phyloP scores from a whole-genome alignment of 2,329 filamentous ascomycete species.

The Neonectria faginata region DNA sequence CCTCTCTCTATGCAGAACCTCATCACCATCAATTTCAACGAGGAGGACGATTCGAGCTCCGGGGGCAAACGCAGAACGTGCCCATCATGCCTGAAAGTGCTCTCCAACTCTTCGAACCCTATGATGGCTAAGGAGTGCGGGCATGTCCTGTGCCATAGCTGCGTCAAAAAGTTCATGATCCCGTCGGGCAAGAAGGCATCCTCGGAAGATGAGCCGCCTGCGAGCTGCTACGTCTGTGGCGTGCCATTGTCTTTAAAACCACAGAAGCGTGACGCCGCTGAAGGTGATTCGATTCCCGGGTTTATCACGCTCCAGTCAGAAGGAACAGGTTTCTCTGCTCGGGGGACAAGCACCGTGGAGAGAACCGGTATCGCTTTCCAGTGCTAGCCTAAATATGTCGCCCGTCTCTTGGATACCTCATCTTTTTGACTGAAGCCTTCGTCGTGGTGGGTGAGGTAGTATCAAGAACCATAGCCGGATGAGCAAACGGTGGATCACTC shows the following conservation, averaged over 20 bases:
- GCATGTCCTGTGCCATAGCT: constrained; percentile 89
- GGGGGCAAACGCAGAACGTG: constrained; percentile 68
- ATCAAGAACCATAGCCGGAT: constrained; percentile 76
- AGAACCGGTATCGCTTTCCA: constrained; percentile 85
- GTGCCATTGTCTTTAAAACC: constrained; percentile 72
- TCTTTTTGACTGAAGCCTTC: constrained; percentile 37
- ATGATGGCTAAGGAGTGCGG: constrained; percentile 89
- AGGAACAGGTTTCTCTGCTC: constrained; percentile 91
- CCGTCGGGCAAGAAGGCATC: constrained; percentile 58
- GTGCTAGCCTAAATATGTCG: constrained; percentile 65
- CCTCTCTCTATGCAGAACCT: constrained; percentile 82
- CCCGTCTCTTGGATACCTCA: constrained; percentile 2
- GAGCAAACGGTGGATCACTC: constrained; percentile 77
- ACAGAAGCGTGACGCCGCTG: constrained; percentile 55
- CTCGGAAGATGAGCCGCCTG: constrained; percentile 59
- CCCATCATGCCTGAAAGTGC: constrained; percentile 84
- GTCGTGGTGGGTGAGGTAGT: constrained; percentile 44
- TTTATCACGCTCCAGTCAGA: constrained; percentile 85
- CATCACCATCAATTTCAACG: constrained; percentile 80
- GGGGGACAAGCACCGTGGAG: constrained; percentile 85
- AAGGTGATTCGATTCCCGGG: constrained; percentile 74
- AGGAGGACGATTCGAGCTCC: constrained; percentile 67
- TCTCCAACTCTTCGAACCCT: constrained; percentile 86
- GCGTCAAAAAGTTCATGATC: constrained; percentile 85
- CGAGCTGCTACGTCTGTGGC: constrained; percentile 86